Conservation (phyloP, 371 early-diverging fungal species). For the Chytridium lagenaria region DNA sequence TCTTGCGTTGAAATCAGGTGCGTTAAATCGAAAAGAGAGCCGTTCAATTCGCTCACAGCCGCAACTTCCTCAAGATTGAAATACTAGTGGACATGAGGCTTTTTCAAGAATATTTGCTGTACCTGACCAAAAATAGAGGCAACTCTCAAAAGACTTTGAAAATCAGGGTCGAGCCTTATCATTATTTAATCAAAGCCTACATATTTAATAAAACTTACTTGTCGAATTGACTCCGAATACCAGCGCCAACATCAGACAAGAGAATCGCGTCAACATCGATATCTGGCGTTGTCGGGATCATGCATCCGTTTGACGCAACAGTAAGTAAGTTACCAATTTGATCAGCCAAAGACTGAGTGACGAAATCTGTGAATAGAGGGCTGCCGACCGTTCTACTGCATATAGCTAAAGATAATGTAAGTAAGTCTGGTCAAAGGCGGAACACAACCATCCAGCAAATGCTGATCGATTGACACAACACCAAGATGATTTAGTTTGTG, state of each 20-base stretch:
- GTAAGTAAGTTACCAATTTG: neutral
- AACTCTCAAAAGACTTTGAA: neutral
- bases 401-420: neutral
- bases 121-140: conserved; percentile 4
- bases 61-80: too few relatives aligned
- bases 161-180: neutral
- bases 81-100: too few relatives aligned
- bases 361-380: conserved; percentile 5
- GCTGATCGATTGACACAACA: too few relatives aligned
- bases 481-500: too few relatives aligned
- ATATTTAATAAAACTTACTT: neutral
- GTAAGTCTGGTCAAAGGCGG: neutral
- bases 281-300: neutral
- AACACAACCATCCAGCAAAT: too few relatives aligned
- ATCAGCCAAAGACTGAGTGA: neutral
- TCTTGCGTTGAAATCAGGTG: too few relatives aligned
- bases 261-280: neutral
- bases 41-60: too few relatives aligned
- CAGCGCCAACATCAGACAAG: neutral
- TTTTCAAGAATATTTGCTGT: too few relatives aligned
- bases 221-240: neutral
- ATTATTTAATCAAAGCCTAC: neutral
- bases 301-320: neutral
- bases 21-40: too few relatives aligned
- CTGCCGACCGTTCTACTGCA: neutral